Base-by-base conservation (phyloP, 2,329 filamentous ascomycete genomes). In the Fusarium concolor region DNA sequence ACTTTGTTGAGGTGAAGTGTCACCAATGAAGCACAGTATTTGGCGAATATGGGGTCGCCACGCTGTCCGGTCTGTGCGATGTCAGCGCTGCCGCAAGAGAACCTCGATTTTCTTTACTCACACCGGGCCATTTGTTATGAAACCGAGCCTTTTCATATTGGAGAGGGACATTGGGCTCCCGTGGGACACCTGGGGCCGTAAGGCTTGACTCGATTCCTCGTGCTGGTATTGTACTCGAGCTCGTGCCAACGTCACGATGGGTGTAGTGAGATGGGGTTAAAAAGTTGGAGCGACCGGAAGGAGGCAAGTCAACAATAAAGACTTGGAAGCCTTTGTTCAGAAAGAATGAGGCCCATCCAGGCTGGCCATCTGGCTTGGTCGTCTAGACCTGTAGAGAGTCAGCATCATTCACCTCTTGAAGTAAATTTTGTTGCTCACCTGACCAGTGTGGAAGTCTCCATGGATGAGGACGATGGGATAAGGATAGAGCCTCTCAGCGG, bases 11-110 rank as follows among this genome's bases (percentile, higher is more conserved):
- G 62, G 6, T 65, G 59, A 6, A 79, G 74, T 3, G 81, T 79
- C 2, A 81, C 76, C 26, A 84, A 76, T 1, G 80, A 79, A 8
- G 80, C 77, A 68, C 80, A 83, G 70, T 86, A 86, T 2, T 75
- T 76, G 60, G 84, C 80, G 67, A 89, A 88, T 18, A 77, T 72
- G 0, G 78, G 68, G 63, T 88, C 85, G 4, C 82, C 82, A 15
- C 73, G 67, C 38, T 67, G 63, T 3, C 79, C 79, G n/a, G 75
- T 75, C 77, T 80, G 31, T 15, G 7, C 2, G 6, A 10, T 10
- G 17, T 70, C 28, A 71, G 61, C 26, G 38, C 7, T 43, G 14
- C 2, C 10, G 10, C 5, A 2, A 4, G 17, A 10, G 2, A 20
- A 17, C 2, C 10, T 26, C 8, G 5, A 5, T 7, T 7, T 5